phyloP scores from a whole-genome alignment of 176 grass and related monocot genomes.

The Pharus latifolius region DNA sequence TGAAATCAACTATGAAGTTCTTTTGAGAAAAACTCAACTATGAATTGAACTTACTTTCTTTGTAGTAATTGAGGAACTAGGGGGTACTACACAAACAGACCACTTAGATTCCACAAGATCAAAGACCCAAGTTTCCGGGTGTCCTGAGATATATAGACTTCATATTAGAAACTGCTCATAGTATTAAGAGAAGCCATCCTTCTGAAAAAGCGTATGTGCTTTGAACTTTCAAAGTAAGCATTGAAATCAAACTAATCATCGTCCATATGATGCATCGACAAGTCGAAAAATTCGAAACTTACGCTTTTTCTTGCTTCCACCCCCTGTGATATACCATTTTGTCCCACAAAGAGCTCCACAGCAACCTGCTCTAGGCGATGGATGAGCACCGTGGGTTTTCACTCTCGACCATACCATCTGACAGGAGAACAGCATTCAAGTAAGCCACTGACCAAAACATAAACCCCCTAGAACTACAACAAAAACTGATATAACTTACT shows the following conservation, averaged over 20 bases:
- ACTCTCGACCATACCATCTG: conserved; percentile 99
- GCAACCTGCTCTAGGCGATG: conserved; percentile 86
- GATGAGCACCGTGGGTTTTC: conserved; percentile 80
- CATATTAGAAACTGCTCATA: background rate
- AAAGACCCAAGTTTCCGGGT: conserved; percentile 76
- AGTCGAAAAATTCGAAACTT: conserved; percentile 6
- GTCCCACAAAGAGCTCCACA: conserved; percentile 88
- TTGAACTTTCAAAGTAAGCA: background rate
- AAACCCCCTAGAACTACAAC: too few relatives aligned
- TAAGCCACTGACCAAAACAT: background rate
- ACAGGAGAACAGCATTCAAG: conserved; percentile 24
- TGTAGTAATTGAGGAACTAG: conserved; percentile 74
- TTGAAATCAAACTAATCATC: background rate
- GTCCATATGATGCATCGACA: conserved; percentile 1
- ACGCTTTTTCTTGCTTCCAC: conserved; percentile 99
- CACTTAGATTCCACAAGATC: conserved; percentile 82
- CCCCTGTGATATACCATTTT: conserved; percentile 96
- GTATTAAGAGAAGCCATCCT: background rate
- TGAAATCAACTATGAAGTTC: background rate
- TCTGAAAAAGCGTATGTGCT: background rate
- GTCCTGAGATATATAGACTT: conserved; percentile 36
- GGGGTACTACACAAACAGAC: conserved; percentile 70
- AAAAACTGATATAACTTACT: conserved; percentile 37
- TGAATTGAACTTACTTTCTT: conserved; percentile 59
- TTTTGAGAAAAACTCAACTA: background rate